Evolutionary conservation across 1,284 basidiomycete species (phyloP).

Genomic region (Pseudozyma pruni): DNA sequence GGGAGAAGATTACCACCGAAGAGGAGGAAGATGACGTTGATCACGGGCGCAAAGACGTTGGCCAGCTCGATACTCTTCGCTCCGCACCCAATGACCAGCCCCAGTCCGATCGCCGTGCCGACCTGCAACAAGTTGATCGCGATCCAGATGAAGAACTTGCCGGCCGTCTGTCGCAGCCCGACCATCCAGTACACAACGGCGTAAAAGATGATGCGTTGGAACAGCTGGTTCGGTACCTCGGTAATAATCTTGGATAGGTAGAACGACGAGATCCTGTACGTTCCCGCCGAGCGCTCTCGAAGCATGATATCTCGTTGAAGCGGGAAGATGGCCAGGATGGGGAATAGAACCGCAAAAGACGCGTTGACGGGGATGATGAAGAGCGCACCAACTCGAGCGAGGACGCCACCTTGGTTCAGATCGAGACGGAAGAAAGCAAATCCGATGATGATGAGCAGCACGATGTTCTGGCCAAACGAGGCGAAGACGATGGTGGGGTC

Average conservation of each 20-base stretch:
- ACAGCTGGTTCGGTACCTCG: constrained; percentile 49
- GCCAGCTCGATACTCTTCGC: constrained; percentile 43
- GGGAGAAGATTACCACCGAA: constrained; percentile 56
- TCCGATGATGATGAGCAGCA: constrained; percentile 49
- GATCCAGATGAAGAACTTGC: constrained; percentile 50
- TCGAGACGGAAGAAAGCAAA: constrained; percentile 52
- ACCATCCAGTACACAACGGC: constrained; percentile 50
- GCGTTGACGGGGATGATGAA: constrained; percentile 55
- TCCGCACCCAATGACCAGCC: constrained; percentile 45
- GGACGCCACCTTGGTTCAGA: constrained; percentile 40
- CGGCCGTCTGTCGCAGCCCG: constrained; percentile 31
- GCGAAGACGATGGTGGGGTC: constrained; percentile 47
- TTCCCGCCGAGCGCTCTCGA: constrained; percentile 48
- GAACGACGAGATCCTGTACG: constrained; percentile 49
- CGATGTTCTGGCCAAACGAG: constrained; percentile 37
- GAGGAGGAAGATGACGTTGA: constrained; percentile 56
- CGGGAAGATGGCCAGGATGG: constrained; percentile 51
- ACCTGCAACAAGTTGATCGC: constrained; percentile 48
- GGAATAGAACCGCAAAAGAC: constrained; percentile 42
- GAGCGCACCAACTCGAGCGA: constrained; percentile 49
- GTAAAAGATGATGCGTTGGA: constrained; percentile 39
- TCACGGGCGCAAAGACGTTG: constrained; percentile 54
- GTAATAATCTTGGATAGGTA: constrained; percentile 48
- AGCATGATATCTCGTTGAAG: constrained; percentile 50
- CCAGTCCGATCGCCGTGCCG: constrained; percentile 30